Conservation (phyloP, 139 green algal species). For the Volvox africanus region DNA sequence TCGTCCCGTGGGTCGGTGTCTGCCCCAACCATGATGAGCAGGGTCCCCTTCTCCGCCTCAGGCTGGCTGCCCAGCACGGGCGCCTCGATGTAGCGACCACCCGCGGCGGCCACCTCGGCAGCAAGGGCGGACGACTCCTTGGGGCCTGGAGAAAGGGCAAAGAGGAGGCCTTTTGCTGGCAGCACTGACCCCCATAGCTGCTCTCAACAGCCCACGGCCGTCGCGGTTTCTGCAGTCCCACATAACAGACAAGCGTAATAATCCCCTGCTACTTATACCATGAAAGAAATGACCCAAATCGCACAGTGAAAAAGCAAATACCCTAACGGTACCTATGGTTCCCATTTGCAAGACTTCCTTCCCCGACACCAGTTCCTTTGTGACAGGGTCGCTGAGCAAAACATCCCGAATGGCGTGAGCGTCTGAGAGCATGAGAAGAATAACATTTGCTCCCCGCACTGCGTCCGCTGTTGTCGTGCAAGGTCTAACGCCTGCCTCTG, state of each 20-base stretch:
- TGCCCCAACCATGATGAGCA: conserved; percentile 42
- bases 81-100: conserved; percentile 34
- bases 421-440: conserved; percentile 20
- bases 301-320: too few species aligned
- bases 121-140: conserved; percentile 4
- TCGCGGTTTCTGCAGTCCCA: too few species aligned
- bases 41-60: conserved; percentile 40
- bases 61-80: conserved; percentile 45
- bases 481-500: background rate
- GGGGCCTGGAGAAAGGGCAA: background rate
- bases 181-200: too few species aligned
- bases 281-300: too few species aligned
- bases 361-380: background rate
- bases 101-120: background rate
- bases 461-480: background rate
- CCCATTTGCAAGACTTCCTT: conserved; percentile 27
- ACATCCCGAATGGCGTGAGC: background rate
- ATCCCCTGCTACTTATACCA: too few species aligned
- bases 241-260: too few species aligned
- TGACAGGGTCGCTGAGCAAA: background rate
- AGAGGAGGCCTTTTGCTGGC: too few species aligned
- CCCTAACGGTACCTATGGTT: conserved; percentile 1
- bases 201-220: too few species aligned
- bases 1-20: conserved; percentile 9
- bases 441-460: background rate